These are phyloP conservation scores for Metarhizium guizhouense DNA, from an alignment of 2,329 filamentous ascomycete species.

Conservation along the genomic window DNA sequence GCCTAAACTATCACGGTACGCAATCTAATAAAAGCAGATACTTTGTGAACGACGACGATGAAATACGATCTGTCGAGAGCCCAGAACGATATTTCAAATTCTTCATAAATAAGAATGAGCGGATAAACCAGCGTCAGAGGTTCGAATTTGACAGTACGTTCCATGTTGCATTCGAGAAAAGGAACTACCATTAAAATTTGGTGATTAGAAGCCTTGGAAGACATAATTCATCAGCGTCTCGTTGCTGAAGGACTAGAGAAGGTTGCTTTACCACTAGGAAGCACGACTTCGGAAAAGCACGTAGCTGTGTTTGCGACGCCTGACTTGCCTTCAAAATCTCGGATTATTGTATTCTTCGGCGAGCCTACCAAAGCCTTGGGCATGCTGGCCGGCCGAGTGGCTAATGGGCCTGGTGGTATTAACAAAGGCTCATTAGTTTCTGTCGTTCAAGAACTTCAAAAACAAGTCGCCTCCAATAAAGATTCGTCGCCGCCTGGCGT, in stretches of 20 bases:
- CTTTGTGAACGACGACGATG: constrained; percentile 66
- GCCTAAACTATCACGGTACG: background rate
- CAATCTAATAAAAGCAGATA: constrained; percentile 44
- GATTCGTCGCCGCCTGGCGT: constrained; percentile 44
- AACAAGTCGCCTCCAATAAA: constrained; percentile 22
- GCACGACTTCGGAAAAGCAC: constrained; percentile 41
- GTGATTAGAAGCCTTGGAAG: constrained; percentile 49
- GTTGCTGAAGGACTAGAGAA: constrained; percentile 48
- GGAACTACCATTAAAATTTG: background rate
- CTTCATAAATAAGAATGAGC: constrained; percentile 62
- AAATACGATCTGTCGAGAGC: constrained; percentile 61
- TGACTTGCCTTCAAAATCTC: background rate
- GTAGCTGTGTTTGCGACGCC: constrained; percentile 52
- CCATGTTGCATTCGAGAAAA: background rate
- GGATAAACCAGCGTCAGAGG: constrained; percentile 67
- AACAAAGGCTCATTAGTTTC: constrained; percentile 61
- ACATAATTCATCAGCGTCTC: constrained; percentile 55
- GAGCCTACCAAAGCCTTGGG: constrained; percentile 65
- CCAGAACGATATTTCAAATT: constrained; percentile 66
- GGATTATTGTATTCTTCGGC: constrained; percentile 67
- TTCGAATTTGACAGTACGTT: constrained; percentile 64
- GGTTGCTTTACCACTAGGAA: constrained; percentile 51
- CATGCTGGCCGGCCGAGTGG: constrained; percentile 60
- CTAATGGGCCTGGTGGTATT: constrained; percentile 56
- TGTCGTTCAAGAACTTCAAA: constrained; percentile 41